Evolutionary conservation across 495 filamentous ascomycete genomes (phyloP), one percentile per base, ranked within the genome.

Genomic region (Penicillium longicatenatum): DNA sequence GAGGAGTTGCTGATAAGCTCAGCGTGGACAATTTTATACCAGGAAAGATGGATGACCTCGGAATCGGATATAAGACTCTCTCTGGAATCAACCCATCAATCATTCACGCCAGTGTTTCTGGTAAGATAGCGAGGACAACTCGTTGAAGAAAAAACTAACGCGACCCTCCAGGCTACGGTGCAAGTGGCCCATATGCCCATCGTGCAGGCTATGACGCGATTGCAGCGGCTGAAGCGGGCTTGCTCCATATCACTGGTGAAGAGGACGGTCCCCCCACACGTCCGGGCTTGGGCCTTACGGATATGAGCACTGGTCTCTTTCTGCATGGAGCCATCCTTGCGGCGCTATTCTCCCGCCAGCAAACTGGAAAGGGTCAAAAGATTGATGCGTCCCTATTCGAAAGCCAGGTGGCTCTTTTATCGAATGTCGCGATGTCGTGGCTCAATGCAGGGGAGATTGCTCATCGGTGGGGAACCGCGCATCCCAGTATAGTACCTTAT

Each of bases 191-290:
- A 0, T 95, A 93, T 66, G 82, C 84, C 1, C 78, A 82, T 14
- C 81, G 92, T 16, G 88, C 93, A 4, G 92, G 92, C 10, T 97
- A 95, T 72, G 93, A 97, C 69, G 92, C 94, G 33, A 96, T 97
- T 85, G 92, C 92, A 1, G 93, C 93, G 67, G 92, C 91, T 37
- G 93, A 96, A 68, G 89, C 92, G 69, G 93, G 92, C 1, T 67
- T 97, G 44, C 93, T 97, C 85, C 92, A 97, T 69, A 93, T 97
- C 50, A 97, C 92, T 1, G 92, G 92, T 9, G 78, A 80, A 41
- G 70, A 84, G 51, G 88, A 94, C 55, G 89, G 92, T 0, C 89
- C 91, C 4, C 92, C 92, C 0, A 91, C 92, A 16, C 93, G 94
- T 68, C 92, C 94, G 2, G 92, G 92, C 1, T 89, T 96, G 5